Conservation (phyloP, 257 asterid species). For the Linderniella brevidens region DNA sequence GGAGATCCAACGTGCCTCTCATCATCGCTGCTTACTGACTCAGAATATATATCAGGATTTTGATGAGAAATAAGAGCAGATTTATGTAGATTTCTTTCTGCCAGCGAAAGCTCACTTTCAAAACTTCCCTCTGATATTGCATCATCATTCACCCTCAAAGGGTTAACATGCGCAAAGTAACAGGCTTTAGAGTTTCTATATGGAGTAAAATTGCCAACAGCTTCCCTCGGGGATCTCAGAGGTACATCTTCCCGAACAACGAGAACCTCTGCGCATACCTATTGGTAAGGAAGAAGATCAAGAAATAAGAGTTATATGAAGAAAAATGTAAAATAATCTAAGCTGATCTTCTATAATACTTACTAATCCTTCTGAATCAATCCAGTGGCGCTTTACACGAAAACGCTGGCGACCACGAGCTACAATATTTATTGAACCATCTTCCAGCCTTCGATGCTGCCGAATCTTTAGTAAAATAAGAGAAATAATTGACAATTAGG, state of each 20-base stretch:
- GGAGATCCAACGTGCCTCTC: constrained; percentile 27
- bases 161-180: constrained; percentile 10
- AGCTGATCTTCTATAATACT: constrained; percentile 18
- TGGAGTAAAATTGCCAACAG: constrained; percentile 58
- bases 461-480: constrained; percentile 45
- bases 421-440: constrained; percentile 83
- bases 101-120: constrained; percentile 63
- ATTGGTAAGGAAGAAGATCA: constrained; percentile 12
- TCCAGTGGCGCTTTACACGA: constrained; percentile 69
- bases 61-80: constrained; percentile 40
- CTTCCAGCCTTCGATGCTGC: constrained; percentile 75
- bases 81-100: constrained; percentile 67
- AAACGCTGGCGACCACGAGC: constrained; percentile 94
- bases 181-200: constrained; percentile 25
- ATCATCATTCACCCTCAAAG: constrained; percentile 54
- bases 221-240: constrained; percentile 69
- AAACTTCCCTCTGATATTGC: constrained; percentile 75
- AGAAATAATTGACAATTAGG: constrained; percentile 1
- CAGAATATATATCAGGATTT: constrained; percentile 30
- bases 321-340: constrained; percentile 7
- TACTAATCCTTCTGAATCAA: constrained; percentile 77
- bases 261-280: constrained; percentile 82
- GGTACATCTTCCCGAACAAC: constrained; percentile 81
- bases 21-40: constrained; percentile 56
- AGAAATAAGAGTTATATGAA: constrained; percentile 8